phyloP scores from a whole-genome alignment of 2,329 filamentous ascomycete species.

The Diplodia seriata region DNA sequence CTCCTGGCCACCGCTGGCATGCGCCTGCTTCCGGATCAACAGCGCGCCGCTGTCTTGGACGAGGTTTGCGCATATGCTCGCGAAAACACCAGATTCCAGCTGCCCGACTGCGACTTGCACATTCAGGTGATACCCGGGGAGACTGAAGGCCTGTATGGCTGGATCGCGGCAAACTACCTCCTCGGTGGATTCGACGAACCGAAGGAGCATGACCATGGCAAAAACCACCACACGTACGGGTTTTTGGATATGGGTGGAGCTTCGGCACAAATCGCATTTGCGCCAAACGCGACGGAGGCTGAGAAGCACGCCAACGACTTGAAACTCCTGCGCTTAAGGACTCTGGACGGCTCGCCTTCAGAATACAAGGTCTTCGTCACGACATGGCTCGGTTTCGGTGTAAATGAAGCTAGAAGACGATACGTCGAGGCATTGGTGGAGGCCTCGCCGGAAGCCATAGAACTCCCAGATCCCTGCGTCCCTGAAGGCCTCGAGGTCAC shows the following conservation, averaged over 20 bases:
- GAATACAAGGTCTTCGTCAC: conserved; percentile 95
- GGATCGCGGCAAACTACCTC: conserved; percentile 96
- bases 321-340: conserved; percentile 83
- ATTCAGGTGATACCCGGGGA: conserved; percentile 95
- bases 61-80: conserved; percentile 85
- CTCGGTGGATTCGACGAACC: conserved; percentile 87
- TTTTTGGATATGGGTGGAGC: conserved; percentile 99
- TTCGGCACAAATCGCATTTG: conserved; percentile 97
- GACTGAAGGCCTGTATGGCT: conserved; percentile 94
- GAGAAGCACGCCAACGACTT: conserved; percentile 88
- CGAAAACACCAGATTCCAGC: conserved; percentile 76
- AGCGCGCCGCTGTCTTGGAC: conserved; percentile 75
- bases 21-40: conserved; percentile 76
- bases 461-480: conserved; percentile 90
- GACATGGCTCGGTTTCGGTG: conserved; percentile 97
- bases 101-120: conserved; percentile 89
- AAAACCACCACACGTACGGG: conserved; percentile 91
- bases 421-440: conserved; percentile 81
- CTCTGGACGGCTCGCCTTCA: conserved; percentile 74
- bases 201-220: conserved; percentile 77
- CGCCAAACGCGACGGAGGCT: conserved; percentile 89
- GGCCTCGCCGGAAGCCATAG: conserved; percentile 65
- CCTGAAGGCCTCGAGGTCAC: conserved; percentile 78
- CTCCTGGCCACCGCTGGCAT: conserved; percentile 96
- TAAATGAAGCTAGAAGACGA: conserved; percentile 85